Evolutionary conservation across 2,329 filamentous ascomycete genomes (phyloP).

Genomic region (Pseudogymnoascus sp.): DNA sequence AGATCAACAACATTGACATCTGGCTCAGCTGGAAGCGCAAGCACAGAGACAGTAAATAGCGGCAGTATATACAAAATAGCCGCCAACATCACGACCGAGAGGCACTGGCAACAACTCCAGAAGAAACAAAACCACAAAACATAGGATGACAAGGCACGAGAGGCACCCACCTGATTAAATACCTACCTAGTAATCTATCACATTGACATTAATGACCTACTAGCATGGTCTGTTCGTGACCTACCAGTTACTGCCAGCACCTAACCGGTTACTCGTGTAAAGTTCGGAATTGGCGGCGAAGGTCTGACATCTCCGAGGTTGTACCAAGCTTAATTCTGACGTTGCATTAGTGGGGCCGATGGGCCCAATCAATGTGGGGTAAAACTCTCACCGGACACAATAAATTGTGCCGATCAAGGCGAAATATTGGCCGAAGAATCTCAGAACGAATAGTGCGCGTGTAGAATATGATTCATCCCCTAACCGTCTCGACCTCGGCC

Average conservation of each 20-base stretch:
- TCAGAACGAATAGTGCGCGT: not conserved
- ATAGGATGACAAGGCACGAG: not conserved
- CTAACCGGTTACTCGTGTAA: not conserved
- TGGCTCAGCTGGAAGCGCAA: not conserved
- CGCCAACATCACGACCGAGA: not conserved
- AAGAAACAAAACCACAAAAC: not conserved
- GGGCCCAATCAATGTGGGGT: slow-evolving; percentile 1
- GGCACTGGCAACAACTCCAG: not conserved
- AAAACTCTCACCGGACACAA: slow-evolving; percentile 4
- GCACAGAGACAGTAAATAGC: not conserved
- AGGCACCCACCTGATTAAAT: slow-evolving; percentile 6
- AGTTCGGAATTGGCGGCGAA: not conserved
- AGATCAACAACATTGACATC: slow-evolving; percentile 48
- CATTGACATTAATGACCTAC: not conserved
- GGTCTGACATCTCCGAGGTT: not conserved
- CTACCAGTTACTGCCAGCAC: not conserved
- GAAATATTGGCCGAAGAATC: not conserved
- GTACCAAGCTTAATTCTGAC: slow-evolving; percentile 10
- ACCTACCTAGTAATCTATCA: not conserved
- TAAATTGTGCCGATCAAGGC: not conserved
- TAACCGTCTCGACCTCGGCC: not conserved
- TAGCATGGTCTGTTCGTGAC: not conserved
- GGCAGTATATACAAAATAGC: not conserved
- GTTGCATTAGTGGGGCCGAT: not conserved
- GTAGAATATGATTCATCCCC: not conserved